phyloP scores from a whole-genome alignment of 768 basidiomycete species.

The Lentinula sp. region DNA sequence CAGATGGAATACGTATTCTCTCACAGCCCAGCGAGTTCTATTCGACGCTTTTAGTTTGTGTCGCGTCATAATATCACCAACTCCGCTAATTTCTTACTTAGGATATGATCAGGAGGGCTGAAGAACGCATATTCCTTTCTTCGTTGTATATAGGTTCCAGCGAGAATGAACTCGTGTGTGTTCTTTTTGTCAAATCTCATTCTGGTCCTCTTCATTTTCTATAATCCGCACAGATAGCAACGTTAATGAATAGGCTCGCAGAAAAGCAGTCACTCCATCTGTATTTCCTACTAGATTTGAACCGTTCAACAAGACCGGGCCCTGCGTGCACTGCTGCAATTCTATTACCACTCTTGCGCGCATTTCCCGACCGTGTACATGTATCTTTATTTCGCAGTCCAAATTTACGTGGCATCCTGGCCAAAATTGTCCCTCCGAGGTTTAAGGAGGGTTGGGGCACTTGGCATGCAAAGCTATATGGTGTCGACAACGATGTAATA shows the following conservation, averaged over 20 bases:
- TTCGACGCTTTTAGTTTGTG: constrained; percentile 43
- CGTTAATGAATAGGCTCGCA: constrained; percentile 55
- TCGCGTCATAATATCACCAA: background rate
- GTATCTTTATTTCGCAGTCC: constrained; percentile 87
- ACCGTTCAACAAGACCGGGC: constrained; percentile 73
- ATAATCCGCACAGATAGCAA: constrained; percentile 50
- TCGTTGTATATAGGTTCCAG: constrained; percentile 83
- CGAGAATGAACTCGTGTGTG: constrained; percentile 72
- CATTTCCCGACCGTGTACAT: constrained; percentile 55
- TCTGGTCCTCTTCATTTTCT: background rate
- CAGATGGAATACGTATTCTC: constrained; percentile 48
- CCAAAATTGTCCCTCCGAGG: constrained; percentile 77
- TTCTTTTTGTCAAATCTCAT: constrained; percentile 1
- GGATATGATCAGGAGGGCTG: constrained; percentile 77
- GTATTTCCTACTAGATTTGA: constrained; percentile 73
- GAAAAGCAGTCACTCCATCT: constrained; percentile 58
- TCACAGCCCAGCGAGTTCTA: constrained; percentile 57
- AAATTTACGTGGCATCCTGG: constrained; percentile 67
- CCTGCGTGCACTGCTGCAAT: constrained; percentile 59
- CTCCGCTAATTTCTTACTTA: constrained; percentile 20
- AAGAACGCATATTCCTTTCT: constrained; percentile 79
- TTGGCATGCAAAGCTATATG: constrained; percentile 97
- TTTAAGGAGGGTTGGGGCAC: constrained; percentile 99
- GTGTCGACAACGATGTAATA: constrained; percentile 87
- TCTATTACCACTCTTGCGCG: constrained; percentile 65